Conservation (phyloP, 805 yeast genomes). For the Yamadazyma akitaensis region DNA sequence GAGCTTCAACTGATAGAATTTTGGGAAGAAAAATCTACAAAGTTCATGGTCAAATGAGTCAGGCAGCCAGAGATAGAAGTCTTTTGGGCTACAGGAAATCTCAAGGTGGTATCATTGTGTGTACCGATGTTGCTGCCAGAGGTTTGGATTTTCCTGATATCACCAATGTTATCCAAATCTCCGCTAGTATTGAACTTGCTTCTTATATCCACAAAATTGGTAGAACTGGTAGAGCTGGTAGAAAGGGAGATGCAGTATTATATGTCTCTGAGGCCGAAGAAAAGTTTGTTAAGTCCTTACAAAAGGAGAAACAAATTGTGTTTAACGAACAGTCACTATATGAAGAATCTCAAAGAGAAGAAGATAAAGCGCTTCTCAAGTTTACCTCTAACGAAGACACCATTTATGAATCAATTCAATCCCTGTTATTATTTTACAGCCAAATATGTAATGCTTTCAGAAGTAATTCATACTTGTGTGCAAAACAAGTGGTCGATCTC, state of each 20-base stretch:
- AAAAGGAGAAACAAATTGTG: slow-evolving; percentile 48
- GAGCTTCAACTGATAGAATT: neutral
- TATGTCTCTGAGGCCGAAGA: slow-evolving; percentile 56
- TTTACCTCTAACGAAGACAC: slow-evolving; percentile 10
- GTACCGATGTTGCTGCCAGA: slow-evolving; percentile 93
- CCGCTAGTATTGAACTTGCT: slow-evolving; percentile 70
- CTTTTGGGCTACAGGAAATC: slow-evolving; percentile 50
- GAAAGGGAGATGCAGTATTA: slow-evolving; percentile 65
- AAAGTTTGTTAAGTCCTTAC: slow-evolving; percentile 51
- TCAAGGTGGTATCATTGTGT: slow-evolving; percentile 59
- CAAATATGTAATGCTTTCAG: slow-evolving; percentile 21
- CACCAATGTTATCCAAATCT: slow-evolving; percentile 78
- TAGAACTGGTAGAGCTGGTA: slow-evolving; percentile 93
- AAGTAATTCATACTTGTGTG: slow-evolving; percentile 8
- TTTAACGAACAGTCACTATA: slow-evolving; percentile 45
- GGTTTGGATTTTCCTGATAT: slow-evolving; percentile 95
- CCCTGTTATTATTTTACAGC: slow-evolving; percentile 22
- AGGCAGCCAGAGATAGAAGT: slow-evolving; percentile 59
- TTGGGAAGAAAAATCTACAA: slow-evolving; percentile 15
- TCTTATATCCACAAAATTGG: slow-evolving; percentile 92
- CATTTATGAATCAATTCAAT: slow-evolving; percentile 8
- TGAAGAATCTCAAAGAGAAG: slow-evolving; percentile 27
- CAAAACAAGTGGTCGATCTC: slow-evolving; percentile 6
- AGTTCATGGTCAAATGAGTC: slow-evolving; percentile 74
- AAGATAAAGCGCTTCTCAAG: slow-evolving; percentile 22